phyloP scores from a whole-genome alignment of 2,329 filamentous ascomycete species.

The Chaetothyriales sp. region DNA sequence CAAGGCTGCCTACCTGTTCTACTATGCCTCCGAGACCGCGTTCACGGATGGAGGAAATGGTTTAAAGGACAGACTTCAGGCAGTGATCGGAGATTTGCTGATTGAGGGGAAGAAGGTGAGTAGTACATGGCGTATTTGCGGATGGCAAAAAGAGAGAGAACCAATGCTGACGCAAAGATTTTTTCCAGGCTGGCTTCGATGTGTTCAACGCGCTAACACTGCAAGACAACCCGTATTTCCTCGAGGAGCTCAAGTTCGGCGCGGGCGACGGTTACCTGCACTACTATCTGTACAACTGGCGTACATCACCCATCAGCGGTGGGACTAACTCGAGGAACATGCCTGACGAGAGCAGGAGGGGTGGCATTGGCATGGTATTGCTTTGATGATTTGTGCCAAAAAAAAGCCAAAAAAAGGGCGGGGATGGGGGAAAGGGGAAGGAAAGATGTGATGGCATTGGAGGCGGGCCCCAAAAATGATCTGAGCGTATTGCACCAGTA shows the following conservation, averaged over 20 bases:
- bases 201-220: constrained; percentile 93
- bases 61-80: constrained; percentile 67
- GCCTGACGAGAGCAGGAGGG: constrained; percentile 62
- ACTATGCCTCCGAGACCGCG: constrained; percentile 78
- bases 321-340: constrained; percentile 70
- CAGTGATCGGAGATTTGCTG: constrained; percentile 68
- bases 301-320: constrained; percentile 68
- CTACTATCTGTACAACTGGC: constrained; percentile 97
- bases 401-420: background rate
- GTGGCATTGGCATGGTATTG: constrained; percentile 84
- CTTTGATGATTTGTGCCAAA: constrained; percentile 29
- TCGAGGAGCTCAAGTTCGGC: constrained; percentile 88
- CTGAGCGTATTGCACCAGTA: background rate
- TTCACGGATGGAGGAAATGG: constrained; percentile 43
- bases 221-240: constrained; percentile 86
- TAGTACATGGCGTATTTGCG: constrained; percentile 11
- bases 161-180: constrained; percentile 16
- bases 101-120: constrained; percentile 66
- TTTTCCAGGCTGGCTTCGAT: constrained; percentile 57
- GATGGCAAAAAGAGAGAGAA: background rate
- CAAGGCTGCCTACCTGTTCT: constrained; percentile 88
- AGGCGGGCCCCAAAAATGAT: background rate
- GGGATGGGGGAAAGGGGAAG: background rate
- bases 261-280: constrained; percentile 88
- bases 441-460: background rate